Conservation (phyloP, 169 alveolate genomes). For the Cryptosporidium canis region DNA sequence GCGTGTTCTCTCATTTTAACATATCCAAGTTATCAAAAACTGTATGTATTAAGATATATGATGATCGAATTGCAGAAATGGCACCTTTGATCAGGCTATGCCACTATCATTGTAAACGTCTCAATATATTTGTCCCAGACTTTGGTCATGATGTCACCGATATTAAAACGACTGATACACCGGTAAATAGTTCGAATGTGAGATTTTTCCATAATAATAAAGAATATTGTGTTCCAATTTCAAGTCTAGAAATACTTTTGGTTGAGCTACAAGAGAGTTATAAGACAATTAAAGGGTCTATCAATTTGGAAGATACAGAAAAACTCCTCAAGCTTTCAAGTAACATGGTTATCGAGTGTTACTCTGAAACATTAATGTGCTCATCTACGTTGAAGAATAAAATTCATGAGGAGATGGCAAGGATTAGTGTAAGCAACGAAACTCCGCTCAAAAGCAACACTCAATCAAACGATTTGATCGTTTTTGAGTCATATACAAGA, state of each 20-base stretch:
- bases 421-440: slow-evolving; percentile 10
- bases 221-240: slow-evolving; percentile 10
- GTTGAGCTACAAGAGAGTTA: slow-evolving; percentile 38
- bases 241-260: slow-evolving; percentile 19
- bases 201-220: slow-evolving; percentile 13
- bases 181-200: not conserved
- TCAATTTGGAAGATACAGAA: slow-evolving; percentile 10
- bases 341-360: slow-evolving; percentile 9
- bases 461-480: slow-evolving; percentile 24
- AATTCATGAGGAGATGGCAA: slow-evolving; percentile 62
- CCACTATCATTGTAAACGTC: slow-evolving; percentile 53
- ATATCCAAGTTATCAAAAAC: slow-evolving; percentile 11
- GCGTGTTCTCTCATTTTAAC: not conserved
- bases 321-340: not conserved
- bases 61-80: slow-evolving; percentile 36
- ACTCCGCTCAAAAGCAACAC: not conserved
- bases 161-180: not conserved
- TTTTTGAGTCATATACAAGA: slow-evolving; percentile 12
- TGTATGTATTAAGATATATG: slow-evolving; percentile 27
- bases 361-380: slow-evolving; percentile 44
- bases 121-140: slow-evolving; percentile 2
- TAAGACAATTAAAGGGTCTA: not conserved
- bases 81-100: slow-evolving; percentile 55
- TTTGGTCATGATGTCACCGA: not conserved
- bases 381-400: slow-evolving; percentile 13